phyloP scores from a whole-genome alignment of 345 rosid genomes.

The Salix suchowensis region DNA sequence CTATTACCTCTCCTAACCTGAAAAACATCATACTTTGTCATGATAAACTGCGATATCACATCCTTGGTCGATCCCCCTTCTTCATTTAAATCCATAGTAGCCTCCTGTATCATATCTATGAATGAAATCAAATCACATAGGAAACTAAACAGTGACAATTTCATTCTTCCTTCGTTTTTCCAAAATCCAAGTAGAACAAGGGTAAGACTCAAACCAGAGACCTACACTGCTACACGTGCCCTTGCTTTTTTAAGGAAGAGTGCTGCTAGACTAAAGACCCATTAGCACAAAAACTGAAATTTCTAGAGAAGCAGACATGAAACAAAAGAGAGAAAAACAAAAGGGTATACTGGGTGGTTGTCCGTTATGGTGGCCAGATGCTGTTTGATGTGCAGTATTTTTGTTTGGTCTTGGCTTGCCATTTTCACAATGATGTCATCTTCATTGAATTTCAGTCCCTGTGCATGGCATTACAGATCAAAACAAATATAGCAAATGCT shows the following conservation, averaged over 20 bases:
- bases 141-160: neutral
- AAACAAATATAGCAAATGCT: neutral
- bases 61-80: slow-evolving; percentile 16
- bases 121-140: neutral
- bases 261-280: neutral
- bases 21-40: slow-evolving; percentile 8
- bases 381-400: neutral
- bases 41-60: slow-evolving; percentile 12
- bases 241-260: neutral
- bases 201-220: neutral
- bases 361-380: neutral
- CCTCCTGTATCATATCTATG: slow-evolving; percentile 18
- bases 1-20: neutral
- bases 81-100: slow-evolving; percentile 14
- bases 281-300: neutral
- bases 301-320: neutral
- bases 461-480: neutral
- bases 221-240: neutral
- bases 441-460: neutral
- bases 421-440: neutral
- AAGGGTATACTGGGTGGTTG: neutral
- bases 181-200: neutral
- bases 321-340: neutral
- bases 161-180: neutral
- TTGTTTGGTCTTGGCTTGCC: neutral